Evolutionary conservation across 768 basidiomycete species (phyloP), one percentile per base, ranked within the genome.

Genomic region (Mycena alexandri): DNA sequence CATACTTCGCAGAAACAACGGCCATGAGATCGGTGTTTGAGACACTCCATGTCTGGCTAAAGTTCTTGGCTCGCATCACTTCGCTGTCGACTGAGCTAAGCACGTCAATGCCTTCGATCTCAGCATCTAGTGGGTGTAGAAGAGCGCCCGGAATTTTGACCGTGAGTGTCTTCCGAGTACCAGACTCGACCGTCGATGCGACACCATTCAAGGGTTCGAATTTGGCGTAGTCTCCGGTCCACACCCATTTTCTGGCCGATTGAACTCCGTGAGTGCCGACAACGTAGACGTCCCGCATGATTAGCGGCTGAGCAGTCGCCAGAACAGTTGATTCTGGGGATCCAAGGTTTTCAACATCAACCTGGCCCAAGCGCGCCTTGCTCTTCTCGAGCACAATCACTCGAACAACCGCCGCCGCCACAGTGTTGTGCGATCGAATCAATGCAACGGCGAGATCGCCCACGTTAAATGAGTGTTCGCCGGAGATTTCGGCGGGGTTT

Each of bases 141-240:
- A 61, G 19, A 4, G 48, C 47, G 1, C 59, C 59, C 7, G 59
- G 59, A 25, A 61, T 42, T n/a, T 61, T 48, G 48, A 61, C 36
- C 0, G 59, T 61, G 25, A 61, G 48, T 0, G 59, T 47, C 13
- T 51, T 50, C 0, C 59, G 59, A 29, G 47, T 61, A 16, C 59
- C 59, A 7, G 36, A 22, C 11, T 61, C 59, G 10, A 51, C 59
- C 1, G 59, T 29, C 1, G 59, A 38, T 3, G 34, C 17, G 2
- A 34, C 48, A 8, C 59, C 59, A 21, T 61, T 61, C 34, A 61
- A 13, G 0, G 59, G 47, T 1, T 61, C 59, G 25, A 61, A 61
- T 19, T 51, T 21, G 0, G 22, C 47, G 19, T 38, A 50, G 10
- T 61, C 41, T 0, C 59, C 59, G 2, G 34, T 11, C 59, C 59